Percentiles rank a stretch among this genome's conserved stretches.
These are phyloP conservation scores for Auricularia sp. DNA, from an alignment of 768 basidiomycete genomes.

Conservation along the genomic window DNA sequence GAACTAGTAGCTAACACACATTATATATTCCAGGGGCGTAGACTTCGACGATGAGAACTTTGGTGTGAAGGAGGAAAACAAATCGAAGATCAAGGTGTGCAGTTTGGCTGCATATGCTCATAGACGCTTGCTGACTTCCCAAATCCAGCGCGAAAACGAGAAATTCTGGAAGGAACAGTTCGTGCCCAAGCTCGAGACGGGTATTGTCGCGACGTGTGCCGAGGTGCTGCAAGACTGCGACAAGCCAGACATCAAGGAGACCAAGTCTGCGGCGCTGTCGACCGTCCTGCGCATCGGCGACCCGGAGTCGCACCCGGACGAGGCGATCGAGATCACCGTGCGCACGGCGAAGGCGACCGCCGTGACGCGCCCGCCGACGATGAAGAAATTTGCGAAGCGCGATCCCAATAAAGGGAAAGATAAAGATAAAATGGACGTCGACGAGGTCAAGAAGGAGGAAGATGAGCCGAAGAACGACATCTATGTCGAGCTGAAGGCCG, in stretches of 20 bases:
- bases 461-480: slow-evolving; percentile 18
- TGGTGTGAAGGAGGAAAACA: slow-evolving; percentile 53
- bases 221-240: slow-evolving; percentile 52
- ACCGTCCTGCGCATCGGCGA: slow-evolving; percentile 74
- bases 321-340: slow-evolving; percentile 64
- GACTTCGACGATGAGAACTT: slow-evolving; percentile 75
- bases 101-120: background rate
- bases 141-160: slow-evolving; percentile 59
- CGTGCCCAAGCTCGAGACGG: slow-evolving; percentile 30
- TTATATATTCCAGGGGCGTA: slow-evolving; percentile 47
- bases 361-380: slow-evolving; percentile 52
- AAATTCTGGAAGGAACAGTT: slow-evolving; percentile 46
- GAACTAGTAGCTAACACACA: slow-evolving; percentile 10
- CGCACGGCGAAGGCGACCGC: slow-evolving; percentile 76
- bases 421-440: slow-evolving; percentile 21
- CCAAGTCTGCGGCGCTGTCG: slow-evolving; percentile 55
- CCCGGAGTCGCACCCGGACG: slow-evolving; percentile 47
- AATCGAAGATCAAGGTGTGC: slow-evolving; percentile 61
- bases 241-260: slow-evolving; percentile 52
- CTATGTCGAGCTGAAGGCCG: slow-evolving; percentile 27
- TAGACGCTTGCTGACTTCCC: background rate
- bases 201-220: slow-evolving; percentile 53
- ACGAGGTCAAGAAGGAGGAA: slow-evolving; percentile 15
- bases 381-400: slow-evolving; percentile 59
- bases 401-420: slow-evolving; percentile 20